phyloP scores from a whole-genome alignment of 208 protist genomes.

The Crithidia mellificae region DNA sequence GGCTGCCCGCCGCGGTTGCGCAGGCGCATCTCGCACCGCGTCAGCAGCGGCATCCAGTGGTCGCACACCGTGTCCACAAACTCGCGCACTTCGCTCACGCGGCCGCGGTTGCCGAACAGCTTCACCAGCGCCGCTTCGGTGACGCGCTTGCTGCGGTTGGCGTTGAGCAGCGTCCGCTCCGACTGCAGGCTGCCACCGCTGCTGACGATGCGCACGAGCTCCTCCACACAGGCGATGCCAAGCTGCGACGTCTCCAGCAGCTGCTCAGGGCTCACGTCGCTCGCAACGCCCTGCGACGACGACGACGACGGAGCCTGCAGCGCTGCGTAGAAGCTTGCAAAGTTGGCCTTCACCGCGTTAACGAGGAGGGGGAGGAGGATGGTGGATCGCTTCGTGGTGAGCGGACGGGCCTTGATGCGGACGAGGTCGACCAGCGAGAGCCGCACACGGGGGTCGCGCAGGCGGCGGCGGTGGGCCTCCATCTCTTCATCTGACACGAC shows the following conservation, averaged over 20 bases:
- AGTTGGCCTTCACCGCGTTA: conserved; percentile 39
- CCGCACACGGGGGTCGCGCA: conserved; percentile 80
- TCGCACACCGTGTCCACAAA: conserved; percentile 54
- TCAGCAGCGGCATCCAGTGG: conserved; percentile 50
- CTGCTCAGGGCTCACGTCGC: conserved; percentile 15
- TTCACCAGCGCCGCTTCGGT: conserved; percentile 75
- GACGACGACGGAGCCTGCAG: conserved; percentile 16
- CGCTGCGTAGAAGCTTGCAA: conserved; percentile 22
- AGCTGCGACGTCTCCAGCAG: conserved; percentile 51
- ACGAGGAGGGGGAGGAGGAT: conserved; percentile 57
- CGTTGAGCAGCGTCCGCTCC: conserved; percentile 85
- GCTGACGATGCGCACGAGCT: conserved; percentile 82
- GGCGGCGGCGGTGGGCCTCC: conserved; percentile 67
- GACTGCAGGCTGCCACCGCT: conserved; percentile 86
- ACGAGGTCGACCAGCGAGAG: conserved; percentile 81
- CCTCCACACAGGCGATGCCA: conserved; percentile 70
- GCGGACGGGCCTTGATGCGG: conserved; percentile 79
- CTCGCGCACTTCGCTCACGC: conserved; percentile 64
- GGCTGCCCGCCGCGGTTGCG: conserved; percentile 17
- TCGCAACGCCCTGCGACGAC: background rate
- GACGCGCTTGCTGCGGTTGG: conserved; percentile 66
- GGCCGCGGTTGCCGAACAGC: conserved; percentile 79
- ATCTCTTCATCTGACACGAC: conserved; percentile 77
- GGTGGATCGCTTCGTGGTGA: conserved; percentile 85
- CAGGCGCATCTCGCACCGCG: conserved; percentile 34